Conservation (phyloP, 768 basidiomycete species). For the Suillus tomentosus region DNA sequence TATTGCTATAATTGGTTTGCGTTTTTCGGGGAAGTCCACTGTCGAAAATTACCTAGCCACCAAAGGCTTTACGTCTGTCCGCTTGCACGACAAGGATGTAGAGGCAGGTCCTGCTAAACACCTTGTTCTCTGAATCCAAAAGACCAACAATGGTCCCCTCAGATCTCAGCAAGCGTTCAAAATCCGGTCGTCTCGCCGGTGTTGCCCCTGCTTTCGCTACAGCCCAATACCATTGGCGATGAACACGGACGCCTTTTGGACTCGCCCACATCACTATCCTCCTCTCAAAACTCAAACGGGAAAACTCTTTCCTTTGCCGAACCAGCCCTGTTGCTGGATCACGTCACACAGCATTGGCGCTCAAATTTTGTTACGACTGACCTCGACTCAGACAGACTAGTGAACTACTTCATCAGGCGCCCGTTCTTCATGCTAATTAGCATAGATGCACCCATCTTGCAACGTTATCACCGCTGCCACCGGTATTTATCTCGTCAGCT, state of each 20-base stretch:
- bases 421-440: conserved; percentile 89
- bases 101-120: conserved; percentile 18
- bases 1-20: conserved; percentile 67
- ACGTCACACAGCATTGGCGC: conserved; percentile 83
- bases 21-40: conserved; percentile 59
- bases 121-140: conserved; percentile 3
- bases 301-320: conserved; percentile 41
- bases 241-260: conserved; percentile 8
- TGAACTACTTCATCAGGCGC: conserved; percentile 75
- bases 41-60: conserved; percentile 60
- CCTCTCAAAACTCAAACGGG: conserved; percentile 26
- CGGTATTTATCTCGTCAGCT: conserved; percentile 33
- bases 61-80: conserved; percentile 59
- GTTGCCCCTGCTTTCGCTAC: background rate
- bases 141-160: conserved; percentile 4
- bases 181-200: background rate
- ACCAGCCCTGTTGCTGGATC: conserved; percentile 59
- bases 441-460: conserved; percentile 79
- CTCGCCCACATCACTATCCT: conserved; percentile 20
- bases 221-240: conserved; percentile 13
- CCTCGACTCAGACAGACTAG: conserved; percentile 51
- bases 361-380: conserved; percentile 81
- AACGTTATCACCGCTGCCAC: conserved; percentile 63
- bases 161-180: background rate
- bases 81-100: conserved; percentile 31